Evolutionary conservation across 2,329 filamentous ascomycete species (phyloP).

Genomic region (Zymoseptoria crescenta): DNA sequence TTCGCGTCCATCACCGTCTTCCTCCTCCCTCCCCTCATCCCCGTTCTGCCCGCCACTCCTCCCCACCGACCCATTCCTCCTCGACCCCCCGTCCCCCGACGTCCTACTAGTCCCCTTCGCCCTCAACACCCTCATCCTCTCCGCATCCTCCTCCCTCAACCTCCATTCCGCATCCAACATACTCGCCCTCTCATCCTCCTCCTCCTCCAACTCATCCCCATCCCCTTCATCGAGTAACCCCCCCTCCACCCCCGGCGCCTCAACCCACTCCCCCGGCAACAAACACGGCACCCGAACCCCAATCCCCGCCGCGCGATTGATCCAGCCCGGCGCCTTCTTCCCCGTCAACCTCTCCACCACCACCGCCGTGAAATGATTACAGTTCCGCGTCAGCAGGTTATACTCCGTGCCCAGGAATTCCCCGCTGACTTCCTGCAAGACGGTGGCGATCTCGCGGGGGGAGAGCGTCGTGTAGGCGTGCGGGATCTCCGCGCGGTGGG

Average conservation of each 20-base stretch:
- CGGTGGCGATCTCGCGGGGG: constrained; percentile 60
- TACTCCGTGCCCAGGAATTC: constrained; percentile 67
- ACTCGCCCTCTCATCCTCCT: constrained; percentile 35
- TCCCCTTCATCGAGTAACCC: constrained; percentile 65
- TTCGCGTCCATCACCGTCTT: not conserved
- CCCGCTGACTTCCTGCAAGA: constrained; percentile 48
- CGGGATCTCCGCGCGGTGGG: constrained; percentile 65
- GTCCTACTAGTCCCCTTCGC: not conserved
- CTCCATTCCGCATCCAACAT: constrained; percentile 10
- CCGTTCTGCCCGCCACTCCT: not conserved
- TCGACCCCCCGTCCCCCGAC: not conserved
- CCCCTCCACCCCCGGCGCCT: constrained; percentile 64
- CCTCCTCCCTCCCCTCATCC: not conserved
- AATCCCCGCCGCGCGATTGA: constrained; percentile 78
- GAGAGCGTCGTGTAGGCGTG: constrained; percentile 70
- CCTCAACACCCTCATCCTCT: not conserved
- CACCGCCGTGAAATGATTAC: constrained; percentile 69
- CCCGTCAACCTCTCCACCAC: constrained; percentile 67
- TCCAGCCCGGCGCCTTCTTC: constrained; percentile 61
- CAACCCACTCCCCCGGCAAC: constrained; percentile 74
- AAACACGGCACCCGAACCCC: constrained; percentile 74
- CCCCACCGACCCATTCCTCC: not conserved
- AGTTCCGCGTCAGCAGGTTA: constrained; percentile 59
- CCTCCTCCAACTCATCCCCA: constrained; percentile 49
- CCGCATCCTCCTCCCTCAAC: not conserved